Conservation (phyloP, 208 protist genomes). For the Herpetomonas tarakana region DNA sequence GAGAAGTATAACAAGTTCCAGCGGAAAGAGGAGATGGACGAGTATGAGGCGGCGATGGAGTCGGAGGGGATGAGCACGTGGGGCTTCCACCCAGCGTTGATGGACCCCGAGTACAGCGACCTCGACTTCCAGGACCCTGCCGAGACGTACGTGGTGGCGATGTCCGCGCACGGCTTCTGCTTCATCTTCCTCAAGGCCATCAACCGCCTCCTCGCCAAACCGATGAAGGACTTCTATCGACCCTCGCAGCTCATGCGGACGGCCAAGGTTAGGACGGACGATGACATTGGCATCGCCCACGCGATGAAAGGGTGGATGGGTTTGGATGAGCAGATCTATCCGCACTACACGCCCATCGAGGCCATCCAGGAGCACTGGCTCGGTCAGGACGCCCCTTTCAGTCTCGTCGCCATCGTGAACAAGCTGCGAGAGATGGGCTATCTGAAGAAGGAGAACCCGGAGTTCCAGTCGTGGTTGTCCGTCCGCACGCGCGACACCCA, state of each 20-base stretch:
- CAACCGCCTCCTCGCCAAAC: constrained; percentile 62
- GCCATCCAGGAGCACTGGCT: constrained; percentile 90
- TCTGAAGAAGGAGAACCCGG: constrained; percentile 80
- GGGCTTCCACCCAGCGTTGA: constrained; percentile 81
- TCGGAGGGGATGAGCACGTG: constrained; percentile 79
- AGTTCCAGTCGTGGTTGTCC: constrained; percentile 88
- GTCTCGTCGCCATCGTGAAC: constrained; percentile 76
- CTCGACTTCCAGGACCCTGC: constrained; percentile 79
- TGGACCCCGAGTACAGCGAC: constrained; percentile 84
- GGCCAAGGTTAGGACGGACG: constrained; percentile 57
- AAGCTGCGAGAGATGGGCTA: constrained; percentile 90
- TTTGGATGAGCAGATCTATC: constrained; percentile 79
- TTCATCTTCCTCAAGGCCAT: constrained; percentile 72
- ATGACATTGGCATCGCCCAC: constrained; percentile 73
- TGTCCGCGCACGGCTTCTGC: constrained; percentile 79
- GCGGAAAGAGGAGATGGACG: constrained; percentile 70
- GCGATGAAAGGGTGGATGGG: constrained; percentile 88
- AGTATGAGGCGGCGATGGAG: constrained; percentile 70
- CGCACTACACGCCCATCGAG: constrained; percentile 87
- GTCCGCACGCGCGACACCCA: constrained; percentile 72
- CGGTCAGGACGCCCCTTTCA: constrained; percentile 85
- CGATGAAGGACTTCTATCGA: constrained; percentile 86
- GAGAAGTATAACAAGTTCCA: constrained; percentile 82
- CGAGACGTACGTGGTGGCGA: constrained; percentile 74
- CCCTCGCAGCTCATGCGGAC: constrained; percentile 82